Percentiles rank a stretch among this genome's conserved stretches.
Conservation (phyloP, 805 yeast species). For the Phaffomyces thermotolerans region DNA sequence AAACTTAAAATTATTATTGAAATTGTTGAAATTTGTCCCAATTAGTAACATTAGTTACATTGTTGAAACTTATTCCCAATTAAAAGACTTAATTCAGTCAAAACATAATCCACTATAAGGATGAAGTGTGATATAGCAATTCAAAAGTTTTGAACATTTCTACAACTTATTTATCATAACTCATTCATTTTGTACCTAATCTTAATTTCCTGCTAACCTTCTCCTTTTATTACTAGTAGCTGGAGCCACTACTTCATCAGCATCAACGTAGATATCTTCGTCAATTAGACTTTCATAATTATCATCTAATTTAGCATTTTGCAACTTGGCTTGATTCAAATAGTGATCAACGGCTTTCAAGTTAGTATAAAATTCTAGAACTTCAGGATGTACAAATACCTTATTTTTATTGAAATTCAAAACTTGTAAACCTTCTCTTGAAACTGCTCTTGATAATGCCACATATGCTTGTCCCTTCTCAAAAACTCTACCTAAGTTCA, state of each 20-base stretch:
- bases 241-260: not conserved
- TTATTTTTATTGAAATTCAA: conserved; percentile 56
- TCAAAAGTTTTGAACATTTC: not conserved
- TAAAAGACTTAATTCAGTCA: not conserved
- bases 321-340: conserved; percentile 1
- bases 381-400: conserved; percentile 66
- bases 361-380: conserved; percentile 57
- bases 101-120: not conserved
- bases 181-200: too few species aligned
- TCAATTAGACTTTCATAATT: not conserved
- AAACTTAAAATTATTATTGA: conserved; percentile 1
- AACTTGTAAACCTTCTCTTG: conserved; percentile 77
- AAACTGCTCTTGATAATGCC: conserved; percentile 85
- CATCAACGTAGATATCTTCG: not conserved
- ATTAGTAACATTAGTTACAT: conserved; percentile 3
- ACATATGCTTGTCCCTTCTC: conserved; percentile 96
- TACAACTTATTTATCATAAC: too few species aligned
- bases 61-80: not conserved
- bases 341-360: conserved; percentile 30
- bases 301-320: too few species aligned
- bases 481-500: conserved; percentile 68
- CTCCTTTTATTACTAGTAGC: not conserved
- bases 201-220: too few species aligned
- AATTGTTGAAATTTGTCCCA: conserved; percentile 6
- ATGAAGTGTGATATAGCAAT: too few species aligned